A percentile compares a stretch with the other conserved stretches of the same genome.
Evolutionary conservation across 1,284 basidiomycete genomes (phyloP).

Genomic region (Trichosporon coremiiforme): DNA sequence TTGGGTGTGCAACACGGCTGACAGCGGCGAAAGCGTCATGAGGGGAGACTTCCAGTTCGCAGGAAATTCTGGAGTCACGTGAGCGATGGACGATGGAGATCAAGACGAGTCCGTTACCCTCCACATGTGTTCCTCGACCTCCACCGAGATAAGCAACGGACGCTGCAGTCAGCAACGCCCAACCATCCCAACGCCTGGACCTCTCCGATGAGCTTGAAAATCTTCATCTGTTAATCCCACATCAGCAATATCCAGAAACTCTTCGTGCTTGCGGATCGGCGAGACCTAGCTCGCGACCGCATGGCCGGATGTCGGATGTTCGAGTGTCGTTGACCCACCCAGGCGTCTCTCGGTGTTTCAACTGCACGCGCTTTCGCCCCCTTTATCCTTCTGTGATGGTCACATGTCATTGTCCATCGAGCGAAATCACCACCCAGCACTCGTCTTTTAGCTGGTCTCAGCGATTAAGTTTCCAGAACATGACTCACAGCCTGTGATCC

Average conservation of each 20-base stretch:
- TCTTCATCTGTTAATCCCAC: background rate
- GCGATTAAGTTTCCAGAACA: background rate
- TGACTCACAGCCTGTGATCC: background rate
- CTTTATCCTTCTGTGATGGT: conserved; percentile 4
- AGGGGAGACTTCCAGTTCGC: background rate
- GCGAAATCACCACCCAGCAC: background rate
- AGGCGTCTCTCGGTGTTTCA: background rate
- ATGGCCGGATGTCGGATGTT: background rate
- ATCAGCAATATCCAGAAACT: background rate
- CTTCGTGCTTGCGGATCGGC: background rate
- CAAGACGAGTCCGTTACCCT: background rate
- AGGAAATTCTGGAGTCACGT: conserved; percentile 32
- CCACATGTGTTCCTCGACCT: too few species aligned
- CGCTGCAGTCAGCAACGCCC: background rate
- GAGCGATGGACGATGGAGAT: conserved; percentile 5
- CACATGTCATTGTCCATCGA: conserved; percentile 3
- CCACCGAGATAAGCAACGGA: background rate
- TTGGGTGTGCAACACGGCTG: conserved; percentile 5
- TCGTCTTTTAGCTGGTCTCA: background rate
- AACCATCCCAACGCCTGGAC: background rate
- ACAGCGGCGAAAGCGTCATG: background rate
- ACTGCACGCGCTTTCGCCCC: background rate
- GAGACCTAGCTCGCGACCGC: background rate
- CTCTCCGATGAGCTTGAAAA: background rate
- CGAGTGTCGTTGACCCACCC: background rate